Base-by-base conservation (phyloP, 2,329 filamentous ascomycete species). In the Xylaria sp. region DNA sequence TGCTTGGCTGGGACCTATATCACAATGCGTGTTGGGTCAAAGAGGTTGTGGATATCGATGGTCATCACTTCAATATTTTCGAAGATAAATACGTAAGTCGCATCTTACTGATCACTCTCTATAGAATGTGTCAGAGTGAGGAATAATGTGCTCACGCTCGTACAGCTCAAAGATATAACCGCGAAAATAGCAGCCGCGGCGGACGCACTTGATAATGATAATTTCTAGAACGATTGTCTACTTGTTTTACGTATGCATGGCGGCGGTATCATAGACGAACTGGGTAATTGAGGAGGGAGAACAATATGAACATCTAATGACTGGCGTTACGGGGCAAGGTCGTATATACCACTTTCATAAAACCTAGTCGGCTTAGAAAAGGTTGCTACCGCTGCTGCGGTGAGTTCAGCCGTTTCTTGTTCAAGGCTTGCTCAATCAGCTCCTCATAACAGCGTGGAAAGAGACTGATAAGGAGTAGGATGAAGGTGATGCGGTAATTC, bases 1-100 rank as follows among this genome's bases (percentile, higher is more conserved):
- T 76, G 57, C 77, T 88, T 1, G 85, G 85, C 10, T 88, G 86
- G 86, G 81, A 80, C 2, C 56, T 68, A 9, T 86, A 88, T 50
- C 69, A 73, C 45, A 76, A 81, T 25, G 77, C 77, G 31, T 75
- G 76, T 25, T 78, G 86, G 71, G 80, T 88, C 11, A 73, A 75
- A 29, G 74, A 80, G 13, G 78, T 86, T 1, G 66, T 85, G n/a
- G 81, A 84, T 11, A 77, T 87, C 1, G 78, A 84, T 0, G 84
- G 85, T 0, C 80, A 87, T 63, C 86, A 88, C 69, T 88, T 84
- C 67, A 73, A 67, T 29, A 71, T 78, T 22, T 78, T 78, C 31
- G 61, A 74, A n/a, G 58, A 71, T 0, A 47, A 73, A 33, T 68
- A 76, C n/a, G 76, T 78, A 61, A 71, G 76, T 68, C 45, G 5